Evolutionary conservation across 2,329 filamentous ascomycete genomes (phyloP), one percentile per base, ranked within the genome.

Genomic region (Cladobotryum protrusum): DNA sequence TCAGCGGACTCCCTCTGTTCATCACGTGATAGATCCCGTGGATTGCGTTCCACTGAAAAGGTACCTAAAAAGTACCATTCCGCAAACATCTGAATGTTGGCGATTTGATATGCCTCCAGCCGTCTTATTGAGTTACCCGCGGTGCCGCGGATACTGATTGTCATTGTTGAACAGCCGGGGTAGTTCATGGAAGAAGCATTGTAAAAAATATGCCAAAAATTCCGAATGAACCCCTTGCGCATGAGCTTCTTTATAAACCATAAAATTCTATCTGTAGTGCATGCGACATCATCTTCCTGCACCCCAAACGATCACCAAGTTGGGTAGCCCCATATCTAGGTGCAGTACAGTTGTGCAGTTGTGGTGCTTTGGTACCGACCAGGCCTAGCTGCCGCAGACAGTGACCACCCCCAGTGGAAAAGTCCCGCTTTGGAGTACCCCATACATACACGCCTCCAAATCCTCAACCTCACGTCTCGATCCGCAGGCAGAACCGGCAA

Each of bases 381-480:
- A 29, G 45, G 41, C 35, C 49, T 40, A 51, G 49, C 45, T 47
- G 45, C 49, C 45, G 45, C 45, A 29, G 24, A 29, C 24, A 52
- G 52, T 54, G 54, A 46, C 53, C 55, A 29, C 24, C 24, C 24
- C 24, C 54, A 56, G 54, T 54, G 56, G 56, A 59, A 66, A 65
- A 65, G 63, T 63, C 66, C 67, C 67, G 66, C 66, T 69, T 69
- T 59, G 63, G 67, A 64, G 62, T 63, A 61, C 63, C 61, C 51
- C 51, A 50, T 53, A 44, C 51, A 43, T 53, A 61, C 63, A 61
- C 61, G 61, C 63, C 56, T 61, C 64, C 66, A 67, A 72, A 72
- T 67, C 68, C 70, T 74, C 68, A 76, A 81, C 77, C 71, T 81
- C 77, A 79, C 68, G 71, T 72, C 72, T 75, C 66, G 68, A 70